phyloP scores from a whole-genome alignment of 176 grass and related monocot species.

The Oryza meridionalis region DNA sequence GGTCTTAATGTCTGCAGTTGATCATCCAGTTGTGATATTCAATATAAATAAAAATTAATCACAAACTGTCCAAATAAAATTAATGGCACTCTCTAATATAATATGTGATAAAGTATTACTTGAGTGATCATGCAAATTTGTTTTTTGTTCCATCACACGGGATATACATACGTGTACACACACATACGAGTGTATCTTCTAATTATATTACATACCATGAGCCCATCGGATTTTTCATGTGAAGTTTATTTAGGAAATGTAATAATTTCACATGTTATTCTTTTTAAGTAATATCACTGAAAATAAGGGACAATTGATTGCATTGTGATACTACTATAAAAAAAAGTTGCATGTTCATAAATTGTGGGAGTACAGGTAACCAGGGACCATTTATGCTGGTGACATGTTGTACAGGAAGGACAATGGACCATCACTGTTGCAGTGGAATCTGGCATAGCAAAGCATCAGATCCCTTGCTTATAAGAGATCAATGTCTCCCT shows the following conservation, averaged over 20 bases:
- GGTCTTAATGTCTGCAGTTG: slow-evolving; percentile 15
- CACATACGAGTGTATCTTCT: too few relatives aligned
- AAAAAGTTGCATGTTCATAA: not conserved
- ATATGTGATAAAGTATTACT: not conserved
- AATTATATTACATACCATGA: too few relatives aligned
- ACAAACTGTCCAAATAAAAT: not conserved
- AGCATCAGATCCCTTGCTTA: not conserved
- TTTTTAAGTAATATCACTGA: not conserved
- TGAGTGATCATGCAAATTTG: too few relatives aligned
- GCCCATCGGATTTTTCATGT: not conserved
- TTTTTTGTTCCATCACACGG: too few relatives aligned
- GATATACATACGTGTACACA: too few relatives aligned
- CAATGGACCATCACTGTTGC: not conserved
- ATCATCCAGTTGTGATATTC: not conserved
- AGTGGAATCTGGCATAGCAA: slow-evolving; percentile 11
- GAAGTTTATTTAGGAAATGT: not conserved
- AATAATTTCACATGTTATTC: not conserved
- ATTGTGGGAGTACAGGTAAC: not conserved
- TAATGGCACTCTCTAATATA: not conserved
- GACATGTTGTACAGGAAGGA: not conserved
- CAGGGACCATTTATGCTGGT: not conserved
- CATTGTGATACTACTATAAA: not conserved
- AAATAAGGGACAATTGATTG: not conserved
- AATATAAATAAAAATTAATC: not conserved
- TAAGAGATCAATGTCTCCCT: not conserved